A percentile compares a stretch with the other conserved stretches of the same genome.
Evolutionary conservation across 176 grass and related monocot species (phyloP).

Genomic region (Rhynchospora pubera): DNA sequence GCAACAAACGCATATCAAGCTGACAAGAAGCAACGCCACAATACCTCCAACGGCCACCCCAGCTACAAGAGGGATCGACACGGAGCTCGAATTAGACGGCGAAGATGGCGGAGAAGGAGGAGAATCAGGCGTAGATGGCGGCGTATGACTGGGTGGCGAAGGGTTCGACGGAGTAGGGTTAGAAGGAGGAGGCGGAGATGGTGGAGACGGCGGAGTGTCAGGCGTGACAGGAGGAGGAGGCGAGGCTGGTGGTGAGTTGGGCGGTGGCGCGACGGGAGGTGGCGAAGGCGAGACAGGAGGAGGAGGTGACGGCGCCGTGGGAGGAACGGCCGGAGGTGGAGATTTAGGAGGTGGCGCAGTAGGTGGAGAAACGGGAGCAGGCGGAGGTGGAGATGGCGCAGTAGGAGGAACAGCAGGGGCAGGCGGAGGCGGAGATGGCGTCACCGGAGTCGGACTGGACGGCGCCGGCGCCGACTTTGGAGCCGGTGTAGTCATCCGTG

Average conservation of each 20-base stretch:
- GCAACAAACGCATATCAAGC: conserved; percentile 49
- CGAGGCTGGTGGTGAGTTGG: neutral
- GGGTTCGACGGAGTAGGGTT: conserved; percentile 9
- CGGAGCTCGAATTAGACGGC: neutral
- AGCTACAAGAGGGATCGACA: conserved; percentile 34
- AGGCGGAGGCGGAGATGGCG: conserved; percentile 18
- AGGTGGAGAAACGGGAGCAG: neutral
- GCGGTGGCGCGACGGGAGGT: conserved; percentile 8
- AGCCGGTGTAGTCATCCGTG: neutral
- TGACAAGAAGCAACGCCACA: conserved; percentile 38
- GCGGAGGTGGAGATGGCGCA: conserved; percentile 17
- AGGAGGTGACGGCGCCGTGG: conserved; percentile 3
- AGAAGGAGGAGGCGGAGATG: neutral
- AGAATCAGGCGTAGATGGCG: neutral
- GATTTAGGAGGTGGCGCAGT: conserved; percentile 23
- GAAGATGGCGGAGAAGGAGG: conserved; percentile 2
- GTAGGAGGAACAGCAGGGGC: neutral
- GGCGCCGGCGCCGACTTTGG: conserved; percentile 12
- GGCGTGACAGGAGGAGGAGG: neutral
- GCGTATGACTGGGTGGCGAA: neutral
- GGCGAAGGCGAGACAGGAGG: neutral
- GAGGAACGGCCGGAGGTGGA: neutral
- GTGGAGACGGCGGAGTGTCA: neutral
- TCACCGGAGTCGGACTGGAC: conserved; percentile 27
- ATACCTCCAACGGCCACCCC: conserved; percentile 56